Evolutionary conservation across 306 rosid species (phyloP), one percentile per base, ranked within the genome.

Genomic region (Cucumis melo): DNA sequence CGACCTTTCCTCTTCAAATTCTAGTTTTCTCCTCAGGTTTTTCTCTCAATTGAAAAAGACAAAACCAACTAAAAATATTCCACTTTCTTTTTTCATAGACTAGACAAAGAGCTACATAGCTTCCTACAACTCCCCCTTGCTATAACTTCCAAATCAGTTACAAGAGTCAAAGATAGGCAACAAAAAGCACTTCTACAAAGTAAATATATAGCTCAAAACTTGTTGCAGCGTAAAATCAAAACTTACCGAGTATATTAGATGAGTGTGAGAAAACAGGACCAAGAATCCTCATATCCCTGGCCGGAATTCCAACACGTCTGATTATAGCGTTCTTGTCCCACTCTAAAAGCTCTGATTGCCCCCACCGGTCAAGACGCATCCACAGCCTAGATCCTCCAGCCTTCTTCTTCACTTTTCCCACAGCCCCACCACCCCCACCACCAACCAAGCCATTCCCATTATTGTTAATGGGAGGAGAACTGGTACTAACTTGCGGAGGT

Each of bases 221-320:
- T 32, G 50, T 73, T 76, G 42, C 5, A 20, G 53, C 14, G 19
- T 10, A 44, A 12, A 36, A 62, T 78, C 29, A 59, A 32, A 41
- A 78, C 16, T 76, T 90, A 94, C 98, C 98, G 27, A 94, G 99
- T 57, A 94, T 94, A 77, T 84, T 94, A 29, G 96, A 94, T 66
- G 99, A 90, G 42, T 94, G 93, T 15, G 98, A 94, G 92, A 94
- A 94, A 59, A 94, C 84, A 41, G 99, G 99, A 71, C 99, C 99
- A 21, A 94, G 84, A 56, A 92, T 88, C 75, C 99, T 87, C 83
- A 94, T 81, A 84, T 94, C 99, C 58, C 97, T 82, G 7, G 96
- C 85, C 9, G 99, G 99, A 82, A 94, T 89, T 46, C 81, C 86
- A 23, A 96, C 95, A 27, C 87, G 91, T 20, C 85, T 91, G 78